Evolutionary conservation across 1,139 yeast species (phyloP), one percentile per base, ranked within the genome.

Genomic region (Kodamaea anthophila): DNA sequence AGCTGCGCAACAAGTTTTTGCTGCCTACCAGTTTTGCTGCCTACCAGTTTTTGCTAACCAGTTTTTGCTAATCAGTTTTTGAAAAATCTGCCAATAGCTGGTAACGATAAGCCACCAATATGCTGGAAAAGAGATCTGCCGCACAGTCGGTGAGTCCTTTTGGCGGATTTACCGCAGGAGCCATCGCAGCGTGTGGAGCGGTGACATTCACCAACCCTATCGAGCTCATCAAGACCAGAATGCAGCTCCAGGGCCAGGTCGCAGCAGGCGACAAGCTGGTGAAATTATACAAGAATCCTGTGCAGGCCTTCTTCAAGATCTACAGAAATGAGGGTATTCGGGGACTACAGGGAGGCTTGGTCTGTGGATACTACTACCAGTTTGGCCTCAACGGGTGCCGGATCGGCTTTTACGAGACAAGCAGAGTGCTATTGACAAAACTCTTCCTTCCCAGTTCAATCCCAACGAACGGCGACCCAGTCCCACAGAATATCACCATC

Each of bases 191-290:
- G 3, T 88, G 97, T 61, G 94, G 94, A 31, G 97, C 98, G 0
- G 98, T 91, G 21, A 91, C 96, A 0, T 82, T 88, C 54, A 88
- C 97, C 8, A 91, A 91, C 51, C 98, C 98, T 6, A 82, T 91
- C 37, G 98, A 91, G 52, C 67, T 91, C 41, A 86, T 88, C 48
- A 91, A 91, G 60, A 91, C 94, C 3, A 69, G 97, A 57, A 84
- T 91, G 94, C 98, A 91, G 56, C 65, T 91, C 24, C 96, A 91
- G 58, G 98, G 98, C 33, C 97, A 91, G 56, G 65, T 91, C 31
- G 53, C 58, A 20, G 48, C 47, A 16, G 56, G 65, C 24, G 72
- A 65, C 1, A 72, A 65, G 41, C 6, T 21, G 10, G 21, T 24
- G 6, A 18, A 18, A 5, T 42, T 70, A 16, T 91, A 91, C 57